Evolutionary conservation across 345 rosid species (phyloP).

Genomic region (Hibiscus mutabilis): DNA sequence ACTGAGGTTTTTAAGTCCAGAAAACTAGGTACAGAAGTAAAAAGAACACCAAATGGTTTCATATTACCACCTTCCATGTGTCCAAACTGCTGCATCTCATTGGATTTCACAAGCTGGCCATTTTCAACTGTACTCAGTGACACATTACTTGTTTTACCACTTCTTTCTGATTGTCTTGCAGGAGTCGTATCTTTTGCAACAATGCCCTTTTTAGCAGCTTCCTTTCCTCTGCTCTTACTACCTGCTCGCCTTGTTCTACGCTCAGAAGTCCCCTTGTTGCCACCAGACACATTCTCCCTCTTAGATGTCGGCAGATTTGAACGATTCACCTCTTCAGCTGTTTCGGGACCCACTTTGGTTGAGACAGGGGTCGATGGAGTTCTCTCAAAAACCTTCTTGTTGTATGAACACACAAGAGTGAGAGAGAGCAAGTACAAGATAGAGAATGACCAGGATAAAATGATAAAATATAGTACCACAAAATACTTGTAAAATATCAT

Average conservation of each 20-base stretch:
- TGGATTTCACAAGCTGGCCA: conserved; percentile 32
- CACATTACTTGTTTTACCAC: conserved; percentile 34
- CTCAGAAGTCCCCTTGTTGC: conserved; percentile 48
- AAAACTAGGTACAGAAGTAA: conserved; percentile 42
- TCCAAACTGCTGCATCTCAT: conserved; percentile 48
- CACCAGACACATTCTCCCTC: conserved; percentile 22
- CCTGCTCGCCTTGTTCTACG: conserved; percentile 66
- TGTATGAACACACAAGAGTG: background rate
- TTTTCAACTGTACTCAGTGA: conserved; percentile 33
- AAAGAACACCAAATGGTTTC: conserved; percentile 46
- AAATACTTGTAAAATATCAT: background rate
- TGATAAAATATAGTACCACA: background rate
- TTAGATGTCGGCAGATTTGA: conserved; percentile 36
- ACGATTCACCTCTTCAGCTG: conserved; percentile 24
- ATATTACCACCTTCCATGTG: conserved; percentile 33
- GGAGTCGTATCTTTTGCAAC: conserved; percentile 35
- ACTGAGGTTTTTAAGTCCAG: conserved; percentile 63
- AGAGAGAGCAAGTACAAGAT: conserved; percentile 12
- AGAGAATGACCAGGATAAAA: background rate
- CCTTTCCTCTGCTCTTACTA: conserved; percentile 51
- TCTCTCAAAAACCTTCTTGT: conserved; percentile 40
- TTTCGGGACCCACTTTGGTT: conserved; percentile 37
- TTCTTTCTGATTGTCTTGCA: conserved; percentile 37
- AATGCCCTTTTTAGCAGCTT: conserved; percentile 46
- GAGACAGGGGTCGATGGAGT: conserved; percentile 44